These are phyloP conservation scores for Thuja plicata DNA, from an alignment of 83 land plant species.

Conservation along the genomic window DNA sequence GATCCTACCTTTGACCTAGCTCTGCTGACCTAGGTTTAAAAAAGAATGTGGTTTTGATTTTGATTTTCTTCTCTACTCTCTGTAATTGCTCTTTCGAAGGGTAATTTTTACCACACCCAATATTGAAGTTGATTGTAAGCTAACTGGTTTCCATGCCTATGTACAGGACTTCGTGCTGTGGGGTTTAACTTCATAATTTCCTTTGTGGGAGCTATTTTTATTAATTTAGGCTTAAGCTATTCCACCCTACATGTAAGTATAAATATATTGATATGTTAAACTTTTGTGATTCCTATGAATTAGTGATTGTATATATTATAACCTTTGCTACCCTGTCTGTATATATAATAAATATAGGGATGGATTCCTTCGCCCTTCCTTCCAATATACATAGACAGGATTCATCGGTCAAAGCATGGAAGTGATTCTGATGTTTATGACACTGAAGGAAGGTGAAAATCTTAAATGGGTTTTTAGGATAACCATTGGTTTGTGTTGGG, in stretches of 20 bases:
- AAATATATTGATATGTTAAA: not conserved
- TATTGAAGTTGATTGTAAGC: not conserved
- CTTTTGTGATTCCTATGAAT: not conserved
- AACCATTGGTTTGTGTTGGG: too few relatives aligned
- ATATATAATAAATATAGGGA: slow-evolving; percentile 29
- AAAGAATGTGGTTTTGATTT: too few relatives aligned
- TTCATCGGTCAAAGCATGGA: slow-evolving; percentile 76
- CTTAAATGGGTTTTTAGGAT: not conserved
- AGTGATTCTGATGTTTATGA: slow-evolving; percentile 77
- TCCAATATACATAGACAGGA: slow-evolving; percentile 64
- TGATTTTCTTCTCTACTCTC: too few relatives aligned
- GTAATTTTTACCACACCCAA: not conserved
- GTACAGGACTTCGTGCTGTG: slow-evolving; percentile 49
- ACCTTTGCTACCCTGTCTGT: not conserved
- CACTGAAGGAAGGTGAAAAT: slow-evolving; percentile 66
- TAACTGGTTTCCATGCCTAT: not conserved
- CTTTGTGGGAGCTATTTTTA: slow-evolving; percentile 33
- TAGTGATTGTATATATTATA: not conserved
- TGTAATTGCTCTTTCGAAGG: too few relatives aligned
- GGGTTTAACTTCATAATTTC: slow-evolving; percentile 60
- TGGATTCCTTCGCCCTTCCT: slow-evolving; percentile 74
- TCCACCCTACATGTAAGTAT: slow-evolving; percentile 39
- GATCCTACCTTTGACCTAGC: too few relatives aligned
- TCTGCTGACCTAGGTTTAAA: too few relatives aligned
- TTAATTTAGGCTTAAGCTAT: slow-evolving; percentile 56